Base-by-base conservation (phyloP, 1,139 yeast species). In the Yarrowia galli region DNA sequence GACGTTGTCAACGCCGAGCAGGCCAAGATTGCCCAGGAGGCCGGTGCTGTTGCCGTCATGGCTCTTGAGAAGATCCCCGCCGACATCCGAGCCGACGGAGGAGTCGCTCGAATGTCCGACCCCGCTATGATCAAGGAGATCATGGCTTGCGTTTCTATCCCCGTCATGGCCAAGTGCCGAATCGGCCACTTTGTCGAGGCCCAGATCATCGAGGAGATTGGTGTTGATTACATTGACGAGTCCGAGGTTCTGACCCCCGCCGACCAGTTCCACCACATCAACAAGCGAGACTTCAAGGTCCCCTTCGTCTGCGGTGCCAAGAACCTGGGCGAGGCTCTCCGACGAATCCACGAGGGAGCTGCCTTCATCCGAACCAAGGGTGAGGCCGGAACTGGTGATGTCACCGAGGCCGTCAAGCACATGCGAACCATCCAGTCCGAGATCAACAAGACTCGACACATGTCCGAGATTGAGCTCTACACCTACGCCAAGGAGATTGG, bases 21-120 rank as follows among this genome's bases (percentile, higher is more conserved):
- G 75, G 89, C 89, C 25, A 74, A 77, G 60, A 85, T 91, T 70
- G 97, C 97, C 40, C 96, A 91, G 78, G 83, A 80, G 69, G 95
- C 96, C 2, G 97, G 97, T 70, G 97, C 97, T 15, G 89, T 92
- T 80, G 96, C 97, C 13, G 97, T 91, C 46, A 91, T 90, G 96
- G 97, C 96, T 3, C 82, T 91, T 72, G 97, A 91, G 79, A 82
- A 89, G 74, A 91, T 91, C 69, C 97, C 97, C 25, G 93, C 96
- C 18, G 96, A 91, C 75, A 90, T 91, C 86, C 84, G 96, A 74
- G 88, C 87, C 70, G 86, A 89, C 67, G 95, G 96, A 66, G 90
- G 90, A 71, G 96, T 91, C 65, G 91, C 96, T 71, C 84, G 97
- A 75, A 91, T 91, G 97, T 87, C 91, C 22, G 97, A 91, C 77